Conservation (phyloP, 148 eudicot genomes). For the Chenopodium suecicum region DNA sequence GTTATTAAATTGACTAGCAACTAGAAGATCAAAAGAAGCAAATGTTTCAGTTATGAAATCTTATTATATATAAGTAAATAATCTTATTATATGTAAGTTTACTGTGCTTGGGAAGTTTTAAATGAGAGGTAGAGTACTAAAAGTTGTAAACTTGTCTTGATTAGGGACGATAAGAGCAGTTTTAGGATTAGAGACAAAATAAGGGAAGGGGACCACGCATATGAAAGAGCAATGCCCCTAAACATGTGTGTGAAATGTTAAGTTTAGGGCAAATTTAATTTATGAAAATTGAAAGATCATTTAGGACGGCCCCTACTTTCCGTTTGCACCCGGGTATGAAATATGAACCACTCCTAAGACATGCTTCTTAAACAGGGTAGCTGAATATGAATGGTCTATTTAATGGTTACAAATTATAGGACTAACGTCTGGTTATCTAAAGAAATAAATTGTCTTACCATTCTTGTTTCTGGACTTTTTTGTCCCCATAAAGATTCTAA, state of each 20-base stretch:
- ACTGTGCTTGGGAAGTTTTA: background rate
- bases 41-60: background rate
- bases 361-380: slow-evolving; percentile 13
- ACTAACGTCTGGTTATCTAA: background rate
- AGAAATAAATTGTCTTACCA: background rate
- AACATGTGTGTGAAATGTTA: background rate
- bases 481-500: too few relatives aligned
- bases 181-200: background rate
- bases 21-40: background rate
- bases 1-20: background rate
- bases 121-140: slow-evolving; percentile 13
- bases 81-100: background rate
- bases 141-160: slow-evolving; percentile 28
- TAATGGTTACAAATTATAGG: background rate
- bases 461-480: too few relatives aligned
- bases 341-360: background rate
- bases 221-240: background rate
- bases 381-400: background rate
- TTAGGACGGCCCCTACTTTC: slow-evolving; percentile 10
- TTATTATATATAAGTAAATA: background rate
- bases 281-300: background rate
- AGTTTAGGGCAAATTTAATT: background rate
- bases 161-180: background rate
- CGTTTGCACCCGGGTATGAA: slow-evolving; percentile 14
- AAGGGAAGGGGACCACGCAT: slow-evolving; percentile 22